Evolutionary conservation across 208 protist species (phyloP), one percentile per base, ranked within the genome.

Genomic region (Novymonas esmeraldas): DNA sequence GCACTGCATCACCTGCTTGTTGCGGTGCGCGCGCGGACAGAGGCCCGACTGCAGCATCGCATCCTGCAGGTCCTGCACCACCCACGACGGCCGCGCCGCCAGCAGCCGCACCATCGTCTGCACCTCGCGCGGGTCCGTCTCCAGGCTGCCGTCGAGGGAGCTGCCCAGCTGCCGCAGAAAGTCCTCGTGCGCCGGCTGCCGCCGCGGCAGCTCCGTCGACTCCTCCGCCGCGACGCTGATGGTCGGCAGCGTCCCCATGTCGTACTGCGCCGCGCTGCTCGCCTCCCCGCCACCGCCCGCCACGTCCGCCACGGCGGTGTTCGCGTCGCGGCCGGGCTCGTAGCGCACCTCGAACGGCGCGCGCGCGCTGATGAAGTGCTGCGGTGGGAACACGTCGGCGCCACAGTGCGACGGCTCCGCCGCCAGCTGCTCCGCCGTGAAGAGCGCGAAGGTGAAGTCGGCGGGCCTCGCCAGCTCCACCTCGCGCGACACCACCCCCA

Each of bases 401-500:
- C 81, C 79, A 59, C 79, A 88, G 3, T 70, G 60, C 39, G 60
- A 56, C 44, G 87, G 82, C 10, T 66, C 60, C 22, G 56, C 57
- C 41, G 16, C 46, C 52, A 73, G 55, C 45, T 84, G 52, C 44
- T 78, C 67, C 7, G 56, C 42, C 16, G 78, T 79, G 58, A 84
- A 88, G 33, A 82, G 74, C 9, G 73, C 49, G 67, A 92, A 91
- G 29, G 73, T 75, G 52, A 93, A 93, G 75, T 95, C 90, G 2
- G 90, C 90, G 0, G 90, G 90, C 34, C 86, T 74, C 18, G 70
- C 64, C 59, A 95, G 59, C 51, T 81, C 61, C 58, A 93, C 48
- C 61, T 93, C 82, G 3, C 90, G 76, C 57, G 90, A 95, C 18
- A 95, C 84, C 26, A 95, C 81, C 6, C 90, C 90, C 11, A 93